Base-by-base conservation (phyloP, 257 asterid species). In the Fraxinus quadrangulata region DNA sequence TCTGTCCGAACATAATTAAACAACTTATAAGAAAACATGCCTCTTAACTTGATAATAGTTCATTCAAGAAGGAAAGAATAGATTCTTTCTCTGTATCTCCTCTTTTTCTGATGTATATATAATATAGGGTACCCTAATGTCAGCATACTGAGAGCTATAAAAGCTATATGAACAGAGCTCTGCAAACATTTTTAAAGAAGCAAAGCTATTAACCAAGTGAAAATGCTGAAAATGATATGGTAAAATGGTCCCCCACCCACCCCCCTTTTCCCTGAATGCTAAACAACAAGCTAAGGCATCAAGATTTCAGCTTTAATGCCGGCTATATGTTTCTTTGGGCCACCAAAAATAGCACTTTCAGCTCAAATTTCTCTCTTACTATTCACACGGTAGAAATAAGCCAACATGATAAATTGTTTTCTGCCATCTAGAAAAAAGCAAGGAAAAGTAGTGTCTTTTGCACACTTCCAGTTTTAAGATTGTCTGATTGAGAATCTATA, bases 281-380 rank as follows among this genome's bases (percentile, higher is more conserved):
- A 70, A 81, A 88, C 86, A 84, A 79, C 78, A 81, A 86, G 80
- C 73, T 81, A 83, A 85, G 81, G 86, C 26, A 88, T 66, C 85
- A 83, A 72, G 73, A 65, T 56, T 73, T 79, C 92, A 91, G 88
- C 97, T 91, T 92, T 87, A 87, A 82, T 81, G 80, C 82, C 78
- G 61, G 86, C 87, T 77, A 80, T 77, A 51, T 89, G 81, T 81
- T 83, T 89, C 94, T 90, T 94, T 92, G 97, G 90, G 91, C 73
- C 90, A 85, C 92, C 86, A 88, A 87, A 90, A 91, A 91, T 89
- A 86, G 85, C 86, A 81, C 78, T 79, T 88, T 83, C 87, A 85
- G 82, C 84, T 45, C 68, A 16, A 74, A 34, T 69, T 77, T 83
- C 87, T 84, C 80, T 82, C 87, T 68, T 69, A 68, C 87, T 82